phyloP scores from a whole-genome alignment of 352 stramenopile genomes.

The Phytophthora sansomeana region DNA sequence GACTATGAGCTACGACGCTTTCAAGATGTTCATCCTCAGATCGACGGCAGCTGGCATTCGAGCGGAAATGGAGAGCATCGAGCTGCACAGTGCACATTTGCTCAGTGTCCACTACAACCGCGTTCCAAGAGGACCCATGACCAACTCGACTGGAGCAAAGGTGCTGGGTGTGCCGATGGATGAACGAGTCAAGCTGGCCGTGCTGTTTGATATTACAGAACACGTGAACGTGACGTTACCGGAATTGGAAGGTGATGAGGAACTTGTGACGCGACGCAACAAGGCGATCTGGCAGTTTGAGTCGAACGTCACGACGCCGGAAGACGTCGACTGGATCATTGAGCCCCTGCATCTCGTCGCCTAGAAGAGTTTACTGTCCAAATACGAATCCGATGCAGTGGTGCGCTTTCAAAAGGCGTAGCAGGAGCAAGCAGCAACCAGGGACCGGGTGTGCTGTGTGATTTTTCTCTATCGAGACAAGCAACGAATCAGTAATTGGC shows the following conservation, averaged over 20 bases:
- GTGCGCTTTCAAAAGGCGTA: too few species aligned
- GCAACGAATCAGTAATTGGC: too few species aligned
- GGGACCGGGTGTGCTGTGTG: too few species aligned
- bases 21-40: slow-evolving; percentile 28
- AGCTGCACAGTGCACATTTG: slow-evolving; percentile 36
- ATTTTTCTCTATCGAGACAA: too few species aligned
- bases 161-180: slow-evolving; percentile 30
- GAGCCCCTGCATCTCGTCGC: slow-evolving; percentile 36
- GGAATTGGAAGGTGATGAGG: slow-evolving; percentile 6
- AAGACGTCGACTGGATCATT: slow-evolving; percentile 43
- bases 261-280: slow-evolving; percentile 16
- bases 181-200: slow-evolving; percentile 31
- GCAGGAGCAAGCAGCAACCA: too few species aligned
- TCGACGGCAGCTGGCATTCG: slow-evolving; percentile 16
- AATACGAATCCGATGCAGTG: neutral
- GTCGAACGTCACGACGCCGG: slow-evolving; percentile 30
- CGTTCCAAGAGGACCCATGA: slow-evolving; percentile 18
- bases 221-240: slow-evolving; percentile 28
- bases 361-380: neutral
- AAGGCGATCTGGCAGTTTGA: slow-evolving; percentile 45
- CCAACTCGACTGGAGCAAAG: slow-evolving; percentile 24
- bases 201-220: slow-evolving; percentile 43
- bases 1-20: slow-evolving; percentile 35
- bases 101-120: slow-evolving; percentile 30
- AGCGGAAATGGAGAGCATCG: slow-evolving; percentile 33